Evolutionary conservation across 306 rosid genomes (phyloP).

Genomic region (Cicer chorassanicum): DNA sequence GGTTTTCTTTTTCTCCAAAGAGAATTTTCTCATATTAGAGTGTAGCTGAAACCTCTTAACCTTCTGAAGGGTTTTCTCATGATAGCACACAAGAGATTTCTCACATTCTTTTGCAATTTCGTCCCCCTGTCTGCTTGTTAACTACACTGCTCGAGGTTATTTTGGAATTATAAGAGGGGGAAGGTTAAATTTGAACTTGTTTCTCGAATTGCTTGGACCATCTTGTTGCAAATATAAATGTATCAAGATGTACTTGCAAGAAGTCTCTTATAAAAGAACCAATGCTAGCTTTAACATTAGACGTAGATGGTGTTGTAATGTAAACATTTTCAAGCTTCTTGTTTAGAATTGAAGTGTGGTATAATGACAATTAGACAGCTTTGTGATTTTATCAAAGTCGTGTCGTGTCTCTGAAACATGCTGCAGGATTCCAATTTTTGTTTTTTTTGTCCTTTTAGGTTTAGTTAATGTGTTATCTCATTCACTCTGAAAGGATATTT

Average conservation of each 20-base stretch:
- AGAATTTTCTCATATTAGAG: background rate
- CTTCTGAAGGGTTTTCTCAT: background rate
- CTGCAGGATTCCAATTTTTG: background rate
- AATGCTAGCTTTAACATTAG: background rate
- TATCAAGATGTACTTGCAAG: conserved; percentile 10
- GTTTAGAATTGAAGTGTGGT: background rate
- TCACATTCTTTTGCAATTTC: background rate
- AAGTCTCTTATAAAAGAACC: background rate
- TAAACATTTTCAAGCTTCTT: background rate
- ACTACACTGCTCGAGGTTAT: background rate
- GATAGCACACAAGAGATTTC: background rate
- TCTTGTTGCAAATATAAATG: conserved; percentile 23
- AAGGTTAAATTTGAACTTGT: background rate
- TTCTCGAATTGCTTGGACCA: background rate
- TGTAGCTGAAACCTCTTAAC: background rate
- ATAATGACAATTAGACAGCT: background rate
- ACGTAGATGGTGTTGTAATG: background rate
- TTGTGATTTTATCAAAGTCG: background rate
- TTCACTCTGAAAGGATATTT: background rate
- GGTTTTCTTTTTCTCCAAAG: background rate
- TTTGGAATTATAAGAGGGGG: background rate
- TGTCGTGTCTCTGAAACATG: background rate
- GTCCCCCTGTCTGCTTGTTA: background rate
- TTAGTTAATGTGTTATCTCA: background rate
- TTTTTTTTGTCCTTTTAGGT: background rate